phyloP scores from a whole-genome alignment of 805 yeast genomes.

The Cyberlindnera bimundalis region DNA sequence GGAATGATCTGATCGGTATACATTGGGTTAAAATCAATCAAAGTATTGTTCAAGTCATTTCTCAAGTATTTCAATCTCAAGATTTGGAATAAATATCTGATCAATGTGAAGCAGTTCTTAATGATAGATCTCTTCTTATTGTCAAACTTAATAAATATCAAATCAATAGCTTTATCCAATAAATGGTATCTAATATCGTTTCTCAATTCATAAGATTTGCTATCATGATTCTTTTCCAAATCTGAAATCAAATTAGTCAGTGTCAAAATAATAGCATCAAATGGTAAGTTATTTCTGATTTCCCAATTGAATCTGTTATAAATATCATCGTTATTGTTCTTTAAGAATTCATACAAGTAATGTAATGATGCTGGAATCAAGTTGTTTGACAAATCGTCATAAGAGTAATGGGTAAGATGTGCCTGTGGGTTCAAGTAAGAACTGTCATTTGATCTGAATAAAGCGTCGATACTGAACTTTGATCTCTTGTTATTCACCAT shows the following conservation, averaged over 20 bases:
- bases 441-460: slow-evolving; percentile 16
- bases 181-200: slow-evolving; percentile 32
- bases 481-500: slow-evolving; percentile 28
- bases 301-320: slow-evolving; percentile 60
- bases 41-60: slow-evolving; percentile 17
- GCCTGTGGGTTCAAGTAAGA: slow-evolving; percentile 13
- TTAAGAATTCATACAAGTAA: slow-evolving; percentile 51
- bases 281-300: slow-evolving; percentile 55
- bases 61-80: slow-evolving; percentile 29
- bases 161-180: slow-evolving; percentile 30
- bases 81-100: slow-evolving; percentile 32
- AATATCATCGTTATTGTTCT: slow-evolving; percentile 43
- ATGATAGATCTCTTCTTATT: slow-evolving; percentile 32
- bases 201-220: slow-evolving; percentile 29
- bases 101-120: slow-evolving; percentile 31
- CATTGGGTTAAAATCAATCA: slow-evolving; percentile 24
- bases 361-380: slow-evolving; percentile 55
- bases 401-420: slow-evolving; percentile 35
- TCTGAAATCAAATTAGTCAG: slow-evolving; percentile 52
- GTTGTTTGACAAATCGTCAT: slow-evolving; percentile 49
- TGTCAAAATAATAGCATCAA: slow-evolving; percentile 52
- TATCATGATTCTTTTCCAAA: slow-evolving; percentile 34
- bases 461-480: slow-evolving; percentile 24
- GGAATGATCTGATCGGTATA: slow-evolving; percentile 29
- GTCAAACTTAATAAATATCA: slow-evolving; percentile 32